Evolutionary conservation across 441 rosid genomes (phyloP), one percentile per base, ranked within the genome.

Genomic region (Viola pubescens): DNA sequence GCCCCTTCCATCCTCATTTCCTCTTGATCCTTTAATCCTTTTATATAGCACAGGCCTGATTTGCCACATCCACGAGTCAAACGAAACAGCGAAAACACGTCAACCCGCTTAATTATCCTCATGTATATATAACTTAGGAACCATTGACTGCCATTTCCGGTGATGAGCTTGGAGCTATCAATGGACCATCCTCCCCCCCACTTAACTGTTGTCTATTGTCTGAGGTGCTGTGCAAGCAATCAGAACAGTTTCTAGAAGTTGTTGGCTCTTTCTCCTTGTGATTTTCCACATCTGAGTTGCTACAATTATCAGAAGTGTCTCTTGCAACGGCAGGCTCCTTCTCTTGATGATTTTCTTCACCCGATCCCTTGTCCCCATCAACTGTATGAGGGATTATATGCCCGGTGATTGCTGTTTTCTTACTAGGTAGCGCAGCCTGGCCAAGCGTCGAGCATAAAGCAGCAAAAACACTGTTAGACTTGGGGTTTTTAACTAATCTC

Each of bases 91-190:
- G 45, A 57, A 63, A 58, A 55, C 53, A 58, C 53, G 58, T 69
- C 69, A 65, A 13, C 49, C 45, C 37, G 68, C 50, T 3, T 48
- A 56, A 13, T 16, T 26, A 50, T 56, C 58, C 47, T 41, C 37
- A 43, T 26, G 37, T 26, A 63, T 61, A 58, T 67, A 60, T 26
- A 26, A 26, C 34, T 79, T 74, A 88, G 51, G 97, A 87, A 68
- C 97, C 96, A 74, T 87, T 88, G 72, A 88, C 95, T 52, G 90
- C 80, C 99, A 90, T 90, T 74, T 90, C 97, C 3, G 97, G 81
- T 14, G 99, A 85, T 44, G 97, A 84, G 51, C 81, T 84, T 19
- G 87, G 84, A 5, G 89, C 79, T 65, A 85, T 73, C 75, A 85
- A 74, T 1, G 80, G 73, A 26, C 78, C 70, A 59, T 88, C 94